Conservation (phyloP, 1,284 basidiomycete genomes). For the Ustanciosporium gigantosporum region DNA sequence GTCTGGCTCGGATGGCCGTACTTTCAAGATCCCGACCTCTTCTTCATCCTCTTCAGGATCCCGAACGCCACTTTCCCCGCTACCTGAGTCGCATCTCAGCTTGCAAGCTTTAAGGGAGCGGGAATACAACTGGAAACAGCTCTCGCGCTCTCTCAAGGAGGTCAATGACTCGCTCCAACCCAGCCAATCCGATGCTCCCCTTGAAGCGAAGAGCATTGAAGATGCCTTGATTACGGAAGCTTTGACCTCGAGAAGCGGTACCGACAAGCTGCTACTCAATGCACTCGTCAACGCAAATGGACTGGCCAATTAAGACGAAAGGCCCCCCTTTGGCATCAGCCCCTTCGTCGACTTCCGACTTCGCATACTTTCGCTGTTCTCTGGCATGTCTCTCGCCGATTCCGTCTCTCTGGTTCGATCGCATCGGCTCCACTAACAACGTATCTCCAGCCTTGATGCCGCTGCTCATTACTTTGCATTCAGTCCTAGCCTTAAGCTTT, state of each 20-base stretch:
- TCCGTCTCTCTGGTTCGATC: neutral
- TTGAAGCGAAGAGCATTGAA: no score
- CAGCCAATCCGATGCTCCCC: neutral
- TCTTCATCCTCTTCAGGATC: neutral
- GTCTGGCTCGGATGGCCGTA: constrained; percentile 15
- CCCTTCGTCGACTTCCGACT: no score
- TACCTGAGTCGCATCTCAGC: constrained; percentile 20
- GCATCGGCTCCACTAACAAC: neutral
- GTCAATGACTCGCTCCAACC: neutral
- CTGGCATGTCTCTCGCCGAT: neutral
- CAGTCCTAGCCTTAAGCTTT: no score
- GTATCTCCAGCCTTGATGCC: neutral
- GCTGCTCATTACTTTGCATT: neutral
- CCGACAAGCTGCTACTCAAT: constrained; percentile 2
- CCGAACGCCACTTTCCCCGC: neutral
- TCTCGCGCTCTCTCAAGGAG: constrained; percentile 24
- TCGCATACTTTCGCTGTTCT: neutral
- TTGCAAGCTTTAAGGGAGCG: constrained; percentile 26
- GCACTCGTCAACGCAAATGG: constrained; percentile 1
- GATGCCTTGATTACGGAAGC: no score
- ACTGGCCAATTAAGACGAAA: neutral
- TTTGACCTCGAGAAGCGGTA: no score
- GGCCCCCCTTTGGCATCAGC: no score
- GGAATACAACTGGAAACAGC: constrained; percentile 27
- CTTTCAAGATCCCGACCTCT: constrained; percentile 28